phyloP scores from a whole-genome alignment of 2,329 filamentous ascomycete genomes.

The Cercospora sp. region DNA sequence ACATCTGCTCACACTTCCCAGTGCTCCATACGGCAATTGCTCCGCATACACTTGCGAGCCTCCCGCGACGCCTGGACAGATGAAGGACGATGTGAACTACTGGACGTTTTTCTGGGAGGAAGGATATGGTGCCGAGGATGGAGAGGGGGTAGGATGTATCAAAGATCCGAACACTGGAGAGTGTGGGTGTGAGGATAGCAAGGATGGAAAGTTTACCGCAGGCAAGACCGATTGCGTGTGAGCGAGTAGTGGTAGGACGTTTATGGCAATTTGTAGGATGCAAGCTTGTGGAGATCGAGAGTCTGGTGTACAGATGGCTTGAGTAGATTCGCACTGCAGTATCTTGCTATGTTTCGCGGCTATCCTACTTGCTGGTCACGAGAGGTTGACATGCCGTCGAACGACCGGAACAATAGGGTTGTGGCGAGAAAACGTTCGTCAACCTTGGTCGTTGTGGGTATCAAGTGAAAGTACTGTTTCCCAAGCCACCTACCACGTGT shows the following conservation, averaged over 20 bases:
- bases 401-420: not conserved
- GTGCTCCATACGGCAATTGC: constrained; percentile 52
- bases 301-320: not conserved
- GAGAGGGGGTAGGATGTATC: constrained; percentile 44
- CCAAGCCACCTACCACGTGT: not conserved
- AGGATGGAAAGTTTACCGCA: constrained; percentile 41
- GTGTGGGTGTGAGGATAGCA: constrained; percentile 46
- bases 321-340: not conserved
- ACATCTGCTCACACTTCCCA: not conserved
- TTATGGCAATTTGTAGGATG: not conserved
- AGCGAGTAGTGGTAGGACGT: not conserved
- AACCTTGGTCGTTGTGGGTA: not conserved
- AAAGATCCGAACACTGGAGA: constrained; percentile 41
- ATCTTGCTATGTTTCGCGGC: not conserved
- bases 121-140: constrained; percentile 33
- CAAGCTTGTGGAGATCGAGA: not conserved
- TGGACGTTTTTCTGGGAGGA: constrained; percentile 45
- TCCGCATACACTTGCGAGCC: constrained; percentile 45
- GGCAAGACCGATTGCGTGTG: constrained; percentile 27
- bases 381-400: not conserved
- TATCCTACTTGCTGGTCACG: not conserved
- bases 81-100: constrained; percentile 38
- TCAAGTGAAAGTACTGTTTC: not conserved
- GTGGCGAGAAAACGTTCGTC: not conserved
- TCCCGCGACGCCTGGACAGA: constrained; percentile 37